Percentiles rank a stretch among this genome's conserved stretches.
phyloP scores from a whole-genome alignment of 169 alveolate species.

The Cryptosporidium xiaoi region DNA sequence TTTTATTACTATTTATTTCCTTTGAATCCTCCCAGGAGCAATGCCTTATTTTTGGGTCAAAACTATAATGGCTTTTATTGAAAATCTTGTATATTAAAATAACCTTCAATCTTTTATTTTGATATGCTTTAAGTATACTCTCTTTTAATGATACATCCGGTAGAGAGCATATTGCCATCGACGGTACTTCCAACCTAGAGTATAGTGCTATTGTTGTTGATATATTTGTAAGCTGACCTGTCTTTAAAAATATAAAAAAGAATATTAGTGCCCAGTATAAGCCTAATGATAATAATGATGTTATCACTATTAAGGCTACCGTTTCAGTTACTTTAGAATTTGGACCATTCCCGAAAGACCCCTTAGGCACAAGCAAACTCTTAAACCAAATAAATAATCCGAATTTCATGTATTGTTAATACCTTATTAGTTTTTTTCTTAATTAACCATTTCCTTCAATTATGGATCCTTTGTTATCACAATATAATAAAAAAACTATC shows the following conservation, averaged over 20 bases:
- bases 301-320: conserved; percentile 48
- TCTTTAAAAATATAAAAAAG: conserved; percentile 49
- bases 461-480: background rate
- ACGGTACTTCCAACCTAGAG: conserved; percentile 57
- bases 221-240: conserved; percentile 59
- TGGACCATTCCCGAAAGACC: conserved; percentile 67
- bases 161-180: conserved; percentile 68
- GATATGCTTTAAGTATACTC: conserved; percentile 34
- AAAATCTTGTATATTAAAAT: conserved; percentile 20
- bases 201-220: conserved; percentile 68
- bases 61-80: conserved; percentile 23
- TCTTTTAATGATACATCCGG: conserved; percentile 46
- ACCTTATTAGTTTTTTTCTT: no score
- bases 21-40: conserved; percentile 48
- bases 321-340: conserved; percentile 51
- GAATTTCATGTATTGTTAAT: background rate
- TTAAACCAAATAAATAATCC: conserved; percentile 4
- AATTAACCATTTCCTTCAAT: background rate
- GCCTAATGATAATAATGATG: conserved; percentile 23
- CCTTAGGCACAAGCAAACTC: conserved; percentile 50
- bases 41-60: conserved; percentile 27
- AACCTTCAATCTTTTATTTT: conserved; percentile 39
- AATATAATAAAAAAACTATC: background rate
- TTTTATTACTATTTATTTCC: background rate
- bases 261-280: conserved; percentile 59